Conservation (phyloP, 192 early-diverging fungal genomes). For the Podila horticola region DNA sequence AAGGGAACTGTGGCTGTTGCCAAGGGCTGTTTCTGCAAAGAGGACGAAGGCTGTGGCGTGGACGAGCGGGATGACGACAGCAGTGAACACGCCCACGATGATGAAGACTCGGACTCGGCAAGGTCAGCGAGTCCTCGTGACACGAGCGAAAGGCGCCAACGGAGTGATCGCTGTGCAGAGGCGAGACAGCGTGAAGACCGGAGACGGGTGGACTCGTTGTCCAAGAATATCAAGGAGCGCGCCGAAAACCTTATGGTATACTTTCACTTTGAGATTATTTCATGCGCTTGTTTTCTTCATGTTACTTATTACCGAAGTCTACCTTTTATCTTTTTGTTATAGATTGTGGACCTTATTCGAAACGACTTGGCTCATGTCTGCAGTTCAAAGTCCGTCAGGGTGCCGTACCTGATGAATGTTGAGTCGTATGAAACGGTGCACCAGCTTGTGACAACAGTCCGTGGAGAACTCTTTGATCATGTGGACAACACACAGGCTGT, state of each 20-base stretch:
- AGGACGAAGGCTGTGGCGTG: slow-evolving; percentile 45
- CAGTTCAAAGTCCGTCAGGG: slow-evolving; percentile 68
- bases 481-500: slow-evolving; percentile 78
- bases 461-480: slow-evolving; percentile 65
- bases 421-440: slow-evolving; percentile 93
- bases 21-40: slow-evolving; percentile 55
- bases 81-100: slow-evolving; percentile 18
- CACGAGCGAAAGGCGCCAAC: not conserved
- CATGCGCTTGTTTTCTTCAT: too few species aligned
- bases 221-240: slow-evolving; percentile 85
- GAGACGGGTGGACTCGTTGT: slow-evolving; percentile 57
- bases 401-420: slow-evolving; percentile 87
- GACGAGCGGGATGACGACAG: slow-evolving; percentile 40
- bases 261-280: not conserved
- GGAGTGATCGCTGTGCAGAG: slow-evolving; percentile 41
- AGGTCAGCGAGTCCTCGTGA: not conserved
- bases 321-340: not conserved
- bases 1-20: slow-evolving; percentile 82
- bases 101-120: not conserved
- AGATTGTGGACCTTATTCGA: slow-evolving; percentile 96
- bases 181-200: slow-evolving; percentile 48
- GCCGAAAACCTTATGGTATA: slow-evolving; percentile 96
- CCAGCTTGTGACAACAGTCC: slow-evolving; percentile 90
- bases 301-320: not conserved
- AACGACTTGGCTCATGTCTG: slow-evolving; percentile 90